Base-by-base conservation (phyloP, 176 grass and related monocot species). In the Calamus simplicifolius region DNA sequence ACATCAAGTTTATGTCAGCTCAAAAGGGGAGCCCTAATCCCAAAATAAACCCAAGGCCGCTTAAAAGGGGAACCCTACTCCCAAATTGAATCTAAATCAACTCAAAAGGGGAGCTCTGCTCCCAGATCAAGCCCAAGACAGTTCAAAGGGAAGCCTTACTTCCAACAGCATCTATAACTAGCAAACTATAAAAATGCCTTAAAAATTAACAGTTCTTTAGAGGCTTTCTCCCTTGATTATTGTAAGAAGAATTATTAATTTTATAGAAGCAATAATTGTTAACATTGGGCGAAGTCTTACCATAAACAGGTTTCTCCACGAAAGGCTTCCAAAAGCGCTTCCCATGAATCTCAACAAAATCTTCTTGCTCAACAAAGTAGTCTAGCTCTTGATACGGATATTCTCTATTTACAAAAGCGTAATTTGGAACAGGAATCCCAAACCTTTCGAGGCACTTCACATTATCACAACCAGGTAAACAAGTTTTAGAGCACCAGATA, bases 231-330 rank as follows among this genome's bases (percentile, higher is more conserved):
- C 21, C 21, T 43, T 43, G 35, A 43, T 43, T 13, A 43, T 8
- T 43, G 2, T 43, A 13, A 43, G 12, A 43, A 43, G 10, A 43
- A 43, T 12, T 43, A 43, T 10, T 10, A 43, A 43, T 12, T 27
- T 48, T 25, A 38, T 10, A 64, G 8, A 49, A 49, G 43, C 4
- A 75, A 66, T 12, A 67, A 28, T 48, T 28, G 5, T 16, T 48
- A 63, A 51, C 38, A 76, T 57, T 67, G 59, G n/a, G 74, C 51
- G 48, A 72, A 18, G 25, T 74, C n/a, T 74, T 90, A 96, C 92
- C 92, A 75, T 90, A 64, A 18, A 90, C 75, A 67, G 92, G 86
- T 85, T 96, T 96, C 77, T 96, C 92, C 71, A 96, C 92, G 6
- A 96, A 96, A 69, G 86, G 92, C 64, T 96, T 96, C 52, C 54